phyloP scores from a whole-genome alignment of 768 basidiomycete genomes.

The Kwoniella sp. region DNA sequence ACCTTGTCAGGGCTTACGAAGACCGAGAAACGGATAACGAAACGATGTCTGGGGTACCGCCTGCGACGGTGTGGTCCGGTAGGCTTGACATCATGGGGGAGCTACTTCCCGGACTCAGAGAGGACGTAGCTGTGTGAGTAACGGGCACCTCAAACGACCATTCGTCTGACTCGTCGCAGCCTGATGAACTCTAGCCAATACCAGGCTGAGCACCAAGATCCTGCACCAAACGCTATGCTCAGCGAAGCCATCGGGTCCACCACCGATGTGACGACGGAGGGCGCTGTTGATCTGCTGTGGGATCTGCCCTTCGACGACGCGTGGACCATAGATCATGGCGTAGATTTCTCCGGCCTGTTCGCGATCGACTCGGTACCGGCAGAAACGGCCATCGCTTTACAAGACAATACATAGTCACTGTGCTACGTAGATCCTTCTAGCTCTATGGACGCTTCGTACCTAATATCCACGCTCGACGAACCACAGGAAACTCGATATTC shows the following conservation, averaged over 20 bases:
- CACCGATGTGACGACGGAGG: neutral
- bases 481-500: neutral
- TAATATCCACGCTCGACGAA: neutral
- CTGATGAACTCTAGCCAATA: neutral
- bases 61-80: neutral
- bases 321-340: neutral
- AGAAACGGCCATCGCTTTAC: neutral
- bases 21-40: neutral
- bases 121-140: neutral
- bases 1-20: slow-evolving; percentile 1
- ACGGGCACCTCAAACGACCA: too few species aligned
- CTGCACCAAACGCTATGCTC: neutral
- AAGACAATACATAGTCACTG: neutral
- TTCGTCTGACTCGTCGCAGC: neutral
- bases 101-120: neutral
- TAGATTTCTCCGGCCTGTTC: neutral
- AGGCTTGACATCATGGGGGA: neutral
- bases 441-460: neutral
- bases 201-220: neutral
- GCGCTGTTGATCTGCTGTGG: neutral
- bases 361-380: neutral
- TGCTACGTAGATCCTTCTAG: neutral
- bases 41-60: neutral
- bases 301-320: neutral
- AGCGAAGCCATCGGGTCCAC: too few species aligned